phyloP scores from a whole-genome alignment of 352 stramenopile species.

The Phytophthora sansomeana region DNA sequence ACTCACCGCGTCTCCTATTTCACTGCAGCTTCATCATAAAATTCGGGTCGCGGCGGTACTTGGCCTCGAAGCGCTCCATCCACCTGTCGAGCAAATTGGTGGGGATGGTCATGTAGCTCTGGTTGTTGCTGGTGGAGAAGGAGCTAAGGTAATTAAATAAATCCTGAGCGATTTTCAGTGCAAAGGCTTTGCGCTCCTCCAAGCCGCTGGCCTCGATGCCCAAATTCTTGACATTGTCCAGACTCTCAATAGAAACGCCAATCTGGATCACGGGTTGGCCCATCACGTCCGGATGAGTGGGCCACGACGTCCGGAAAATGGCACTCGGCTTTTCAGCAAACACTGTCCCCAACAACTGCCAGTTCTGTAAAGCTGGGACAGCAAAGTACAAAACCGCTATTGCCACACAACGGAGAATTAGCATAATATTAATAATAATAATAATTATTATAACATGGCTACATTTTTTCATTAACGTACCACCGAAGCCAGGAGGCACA shows the following conservation, averaged over 20 bases:
- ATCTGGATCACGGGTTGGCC: conserved; percentile 69
- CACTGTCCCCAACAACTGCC: conserved; percentile 75
- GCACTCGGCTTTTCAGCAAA: conserved; percentile 77
- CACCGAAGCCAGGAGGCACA: conserved; percentile 63
- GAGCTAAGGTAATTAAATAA: conserved; percentile 94
- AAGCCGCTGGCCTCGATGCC: conserved; percentile 72
- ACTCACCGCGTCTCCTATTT: conserved; percentile 12
- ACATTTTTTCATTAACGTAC: conserved; percentile 24
- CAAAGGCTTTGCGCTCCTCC: conserved; percentile 81
- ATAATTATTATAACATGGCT: conserved; percentile 13
- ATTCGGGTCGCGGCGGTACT: conserved; percentile 90
- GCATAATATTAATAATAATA: no score
- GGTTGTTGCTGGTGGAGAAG: conserved; percentile 81
- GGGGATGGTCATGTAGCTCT: conserved; percentile 89
- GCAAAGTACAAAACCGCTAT: conserved; percentile 78
- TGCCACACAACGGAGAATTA: conserved; percentile 2
- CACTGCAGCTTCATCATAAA: conserved; percentile 91
- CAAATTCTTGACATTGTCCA: conserved; percentile 81
- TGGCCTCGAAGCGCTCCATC: conserved; percentile 92
- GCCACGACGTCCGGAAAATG: conserved; percentile 73
- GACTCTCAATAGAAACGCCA: conserved; percentile 73
- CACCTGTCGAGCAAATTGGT: conserved; percentile 93
- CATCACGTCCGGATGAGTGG: conserved; percentile 66
- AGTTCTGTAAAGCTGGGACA: conserved; percentile 72
- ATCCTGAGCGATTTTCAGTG: conserved; percentile 93